These are phyloP conservation scores for Fusarium clavum DNA, from an alignment of 2,329 filamentous ascomycete species.

Conservation along the genomic window DNA sequence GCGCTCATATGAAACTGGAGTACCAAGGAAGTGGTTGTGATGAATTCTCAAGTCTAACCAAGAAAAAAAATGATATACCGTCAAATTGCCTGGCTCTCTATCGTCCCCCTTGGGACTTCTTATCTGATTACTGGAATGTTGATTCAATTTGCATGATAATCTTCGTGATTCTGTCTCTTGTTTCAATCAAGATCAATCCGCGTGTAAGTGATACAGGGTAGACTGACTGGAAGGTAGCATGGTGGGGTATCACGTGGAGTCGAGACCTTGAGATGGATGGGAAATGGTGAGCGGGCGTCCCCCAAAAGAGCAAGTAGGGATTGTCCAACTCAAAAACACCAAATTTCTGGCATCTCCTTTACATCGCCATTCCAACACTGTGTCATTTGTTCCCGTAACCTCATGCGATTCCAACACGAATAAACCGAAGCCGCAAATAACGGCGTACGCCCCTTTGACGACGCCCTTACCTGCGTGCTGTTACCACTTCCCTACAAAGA, in stretches of 20 bases:
- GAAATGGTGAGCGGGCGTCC: conserved; percentile 22
- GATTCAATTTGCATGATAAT: neutral
- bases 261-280: conserved; percentile 28
- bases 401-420: conserved; percentile 22
- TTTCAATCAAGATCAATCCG: neutral
- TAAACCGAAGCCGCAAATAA: conserved; percentile 1
- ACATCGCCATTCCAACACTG: conserved; percentile 26
- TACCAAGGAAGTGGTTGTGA: too few relatives aligned
- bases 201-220: conserved; percentile 40
- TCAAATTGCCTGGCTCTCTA: too few relatives aligned
- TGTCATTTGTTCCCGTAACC: conserved; percentile 5
- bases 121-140: neutral
- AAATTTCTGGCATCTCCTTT: conserved; percentile 39
- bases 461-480: conserved; percentile 2
- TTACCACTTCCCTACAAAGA: conserved; percentile 20
- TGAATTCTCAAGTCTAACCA: too few relatives aligned
- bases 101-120: neutral
- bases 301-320: conserved; percentile 32
- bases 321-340: conserved; percentile 38
- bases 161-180: neutral
- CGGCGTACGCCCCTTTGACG: neutral
- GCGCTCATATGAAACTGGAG: too few relatives aligned
- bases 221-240: neutral
- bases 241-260: conserved; percentile 42
- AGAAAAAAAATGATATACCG: too few relatives aligned